A percentile compares a stretch with the other conserved stretches of the same genome.
These are phyloP conservation scores for Mortierella sp. DNA, from an alignment of 371 early-diverging fungal genomes.

Conservation along the genomic window DNA sequence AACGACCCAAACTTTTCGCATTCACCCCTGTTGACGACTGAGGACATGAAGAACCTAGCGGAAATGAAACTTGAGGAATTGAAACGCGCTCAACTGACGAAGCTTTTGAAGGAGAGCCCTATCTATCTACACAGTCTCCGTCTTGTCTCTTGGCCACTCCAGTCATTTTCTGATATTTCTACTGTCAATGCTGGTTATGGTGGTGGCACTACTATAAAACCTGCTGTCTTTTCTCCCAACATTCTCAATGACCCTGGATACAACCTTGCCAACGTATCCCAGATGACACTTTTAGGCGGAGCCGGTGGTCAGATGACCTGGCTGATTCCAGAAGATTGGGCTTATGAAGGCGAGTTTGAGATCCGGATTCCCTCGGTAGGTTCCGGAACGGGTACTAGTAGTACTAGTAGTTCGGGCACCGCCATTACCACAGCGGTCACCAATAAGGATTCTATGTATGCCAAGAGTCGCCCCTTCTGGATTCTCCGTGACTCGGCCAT, in stretches of 20 bases:
- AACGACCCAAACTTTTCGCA: slow-evolving; percentile 19
- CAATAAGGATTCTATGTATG: not conserved
- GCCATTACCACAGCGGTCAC: not conserved
- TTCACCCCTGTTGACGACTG: slow-evolving; percentile 11
- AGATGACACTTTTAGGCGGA: slow-evolving; percentile 9
- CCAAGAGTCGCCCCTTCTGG: slow-evolving; percentile 38
- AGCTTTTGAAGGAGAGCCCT: slow-evolving; percentile 23
- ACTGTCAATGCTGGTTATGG: not conserved
- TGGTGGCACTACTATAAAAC: not conserved
- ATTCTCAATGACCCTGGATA: slow-evolving; percentile 27
- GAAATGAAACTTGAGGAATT: slow-evolving; percentile 18
- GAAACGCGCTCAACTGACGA: slow-evolving; percentile 3
- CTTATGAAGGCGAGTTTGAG: slow-evolving; percentile 49
- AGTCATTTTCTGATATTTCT: not conserved
- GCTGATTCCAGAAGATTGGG: slow-evolving; percentile 48
- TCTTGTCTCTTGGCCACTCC: slow-evolving; percentile 28
- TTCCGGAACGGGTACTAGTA: not conserved
- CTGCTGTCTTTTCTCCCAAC: slow-evolving; percentile 10
- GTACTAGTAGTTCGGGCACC: not conserved
- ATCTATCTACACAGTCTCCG: slow-evolving; percentile 24
- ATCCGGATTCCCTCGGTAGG: slow-evolving; percentile 23
- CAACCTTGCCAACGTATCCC: slow-evolving; percentile 13
- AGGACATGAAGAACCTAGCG: slow-evolving; percentile 29
- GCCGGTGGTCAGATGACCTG: slow-evolving; percentile 30
- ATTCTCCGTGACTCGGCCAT: slow-evolving; percentile 33